Conservation (phyloP, 2,329 filamentous ascomycete genomes). For the Westerdykella aurantiaca region DNA sequence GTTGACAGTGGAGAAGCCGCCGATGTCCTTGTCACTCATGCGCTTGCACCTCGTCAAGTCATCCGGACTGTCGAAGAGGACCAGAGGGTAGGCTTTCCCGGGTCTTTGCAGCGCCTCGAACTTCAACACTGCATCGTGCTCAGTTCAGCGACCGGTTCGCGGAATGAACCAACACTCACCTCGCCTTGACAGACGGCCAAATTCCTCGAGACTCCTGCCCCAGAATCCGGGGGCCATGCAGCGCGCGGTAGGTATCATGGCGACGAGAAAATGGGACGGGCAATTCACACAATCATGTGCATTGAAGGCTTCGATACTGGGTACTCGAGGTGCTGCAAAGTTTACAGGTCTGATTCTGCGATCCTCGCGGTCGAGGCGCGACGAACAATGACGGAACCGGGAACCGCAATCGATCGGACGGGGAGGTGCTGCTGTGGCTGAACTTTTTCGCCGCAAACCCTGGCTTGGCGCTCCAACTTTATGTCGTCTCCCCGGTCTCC, state of each 20-base stretch:
- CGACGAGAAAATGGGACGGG: conserved; percentile 2
- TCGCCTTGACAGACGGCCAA: conserved; percentile 51
- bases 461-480: background rate
- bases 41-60: conserved; percentile 54
- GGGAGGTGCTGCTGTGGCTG: background rate
- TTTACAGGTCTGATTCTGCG: background rate
- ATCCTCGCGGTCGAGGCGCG: background rate
- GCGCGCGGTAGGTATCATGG: conserved; percentile 35
- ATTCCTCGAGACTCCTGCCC: conserved; percentile 54
- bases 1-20: conserved; percentile 71
- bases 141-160: conserved; percentile 18
- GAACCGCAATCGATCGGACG: background rate
- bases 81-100: conserved; percentile 57
- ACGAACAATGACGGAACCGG: background rate
- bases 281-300: too few relatives aligned
- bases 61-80: conserved; percentile 53
- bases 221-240: conserved; percentile 48
- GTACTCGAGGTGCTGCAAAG: background rate
- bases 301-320: background rate
- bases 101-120: conserved; percentile 64
- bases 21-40: conserved; percentile 82
- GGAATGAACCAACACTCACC: conserved; percentile 39
- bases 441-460: background rate
- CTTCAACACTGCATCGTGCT: conserved; percentile 51
- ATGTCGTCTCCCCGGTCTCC: background rate